Conservation (phyloP, 2,329 filamentous ascomycete genomes). For the Catunica adiposa region DNA sequence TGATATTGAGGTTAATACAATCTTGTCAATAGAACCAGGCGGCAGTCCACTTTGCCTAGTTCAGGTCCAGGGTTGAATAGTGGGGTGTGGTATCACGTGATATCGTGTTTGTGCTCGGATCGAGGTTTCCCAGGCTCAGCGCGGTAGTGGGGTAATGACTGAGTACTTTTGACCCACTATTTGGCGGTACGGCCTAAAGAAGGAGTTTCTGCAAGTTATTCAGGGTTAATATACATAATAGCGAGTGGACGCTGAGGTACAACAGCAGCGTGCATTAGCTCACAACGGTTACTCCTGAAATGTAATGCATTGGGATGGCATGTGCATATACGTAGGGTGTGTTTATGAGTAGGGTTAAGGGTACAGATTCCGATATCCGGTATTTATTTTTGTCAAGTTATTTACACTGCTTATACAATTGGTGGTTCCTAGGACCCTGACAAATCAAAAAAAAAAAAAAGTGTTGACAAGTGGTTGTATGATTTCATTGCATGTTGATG, state of each 20-base stretch:
- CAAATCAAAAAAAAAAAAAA: not conserved
- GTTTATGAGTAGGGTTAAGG: not conserved
- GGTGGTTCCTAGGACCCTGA: too few relatives aligned
- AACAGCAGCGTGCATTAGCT: not conserved
- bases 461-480: not conserved
- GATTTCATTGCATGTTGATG: not conserved
- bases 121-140: not conserved
- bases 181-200: not conserved
- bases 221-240: not conserved
- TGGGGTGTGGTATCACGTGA: not conserved
- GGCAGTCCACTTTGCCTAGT: not conserved
- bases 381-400: not conserved
- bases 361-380: not conserved
- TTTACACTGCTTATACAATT: not conserved
- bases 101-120: not conserved
- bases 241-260: not conserved
- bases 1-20: not conserved
- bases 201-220: not conserved
- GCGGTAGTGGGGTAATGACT: not conserved
- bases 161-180: not conserved
- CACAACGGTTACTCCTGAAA: not conserved
- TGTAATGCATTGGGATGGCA: constrained; percentile 1
- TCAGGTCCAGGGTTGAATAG: not conserved
- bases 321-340: not conserved
- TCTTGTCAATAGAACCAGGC: not conserved